Percentiles rank a stretch among this genome's conserved stretches.
phyloP scores from a whole-genome alignment of 768 basidiomycete species.

The Tylopilus rubrobrunneus region DNA sequence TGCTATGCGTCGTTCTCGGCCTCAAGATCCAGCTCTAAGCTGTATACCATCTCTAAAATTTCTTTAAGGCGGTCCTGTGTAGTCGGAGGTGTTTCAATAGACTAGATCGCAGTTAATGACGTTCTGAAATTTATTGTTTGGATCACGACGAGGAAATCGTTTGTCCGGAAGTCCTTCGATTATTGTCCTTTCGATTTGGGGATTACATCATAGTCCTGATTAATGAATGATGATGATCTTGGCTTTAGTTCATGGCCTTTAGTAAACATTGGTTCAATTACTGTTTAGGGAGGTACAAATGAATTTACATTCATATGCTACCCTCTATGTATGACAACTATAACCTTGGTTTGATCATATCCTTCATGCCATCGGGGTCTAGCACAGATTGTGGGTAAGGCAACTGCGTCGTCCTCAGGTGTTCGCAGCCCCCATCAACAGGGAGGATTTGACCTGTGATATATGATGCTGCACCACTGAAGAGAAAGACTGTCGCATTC shows the following conservation, averaged over 20 bases:
- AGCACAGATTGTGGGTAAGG: conserved; percentile 66
- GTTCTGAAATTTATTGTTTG: neutral
- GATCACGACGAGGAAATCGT: no score
- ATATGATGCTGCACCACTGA: conserved; percentile 74
- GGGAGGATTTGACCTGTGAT: conserved; percentile 74
- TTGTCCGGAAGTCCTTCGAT: no score
- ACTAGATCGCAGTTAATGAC: neutral
- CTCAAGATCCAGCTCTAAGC: neutral
- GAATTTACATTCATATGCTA: no score
- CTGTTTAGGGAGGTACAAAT: no score
- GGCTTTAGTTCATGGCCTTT: no score
- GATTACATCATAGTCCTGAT: no score
- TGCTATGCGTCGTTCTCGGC: no score
- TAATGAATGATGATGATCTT: no score
- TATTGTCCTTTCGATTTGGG: no score
- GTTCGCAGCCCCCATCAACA: conserved; percentile 64
- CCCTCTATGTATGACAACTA: conserved; percentile 4
- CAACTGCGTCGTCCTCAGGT: conserved; percentile 43
- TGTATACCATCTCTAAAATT: neutral
- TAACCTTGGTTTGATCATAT: conserved; percentile 47
- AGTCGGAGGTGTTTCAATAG: neutral
- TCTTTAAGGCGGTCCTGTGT: neutral
- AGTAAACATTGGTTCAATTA: no score
- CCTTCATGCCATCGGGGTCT: conserved; percentile 49
- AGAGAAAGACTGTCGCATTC: conserved; percentile 72